Percentiles rank a stretch among this genome's conserved stretches.
Evolutionary conservation across 202 grass and related monocot species (phyloP).

Genomic region (Setaria viridis): DNA sequence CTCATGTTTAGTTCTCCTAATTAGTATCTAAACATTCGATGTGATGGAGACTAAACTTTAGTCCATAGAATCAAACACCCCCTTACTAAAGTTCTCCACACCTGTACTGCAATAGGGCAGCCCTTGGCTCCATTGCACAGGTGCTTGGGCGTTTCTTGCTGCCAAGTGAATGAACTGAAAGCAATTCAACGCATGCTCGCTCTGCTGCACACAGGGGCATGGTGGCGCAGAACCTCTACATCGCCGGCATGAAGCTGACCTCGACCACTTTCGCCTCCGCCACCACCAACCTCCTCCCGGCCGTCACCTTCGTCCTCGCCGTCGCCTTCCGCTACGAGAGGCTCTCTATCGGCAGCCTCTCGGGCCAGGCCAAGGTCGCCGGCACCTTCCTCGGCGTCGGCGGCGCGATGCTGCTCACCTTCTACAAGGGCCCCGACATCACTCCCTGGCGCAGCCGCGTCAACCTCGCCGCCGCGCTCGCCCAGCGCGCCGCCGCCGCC

Average conservation of each 20-base stretch:
- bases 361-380: constrained; percentile 67
- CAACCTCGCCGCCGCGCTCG: constrained; percentile 35
- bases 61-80: no score
- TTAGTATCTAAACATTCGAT: no score
- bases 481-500: no score
- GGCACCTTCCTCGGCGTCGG: constrained; percentile 74
- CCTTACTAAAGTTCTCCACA: no score
- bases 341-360: constrained; percentile 39
- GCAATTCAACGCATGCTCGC: no score
- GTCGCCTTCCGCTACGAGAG: constrained; percentile 78
- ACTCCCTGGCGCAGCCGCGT: constrained; percentile 57
- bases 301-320: constrained; percentile 78
- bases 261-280: constrained; percentile 78
- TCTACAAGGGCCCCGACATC: constrained; percentile 80
- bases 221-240: constrained; percentile 84
- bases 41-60: no score
- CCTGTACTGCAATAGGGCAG: no score
- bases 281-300: constrained; percentile 83
- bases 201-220: constrained; percentile 50
- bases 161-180: no score
- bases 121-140: no score
- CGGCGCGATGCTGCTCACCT: constrained; percentile 91
- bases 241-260: constrained; percentile 68
- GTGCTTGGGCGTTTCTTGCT: no score
- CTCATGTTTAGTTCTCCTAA: no score